Conservation (phyloP, 495 filamentous ascomycete genomes). For the Aspergillus affinis region DNA sequence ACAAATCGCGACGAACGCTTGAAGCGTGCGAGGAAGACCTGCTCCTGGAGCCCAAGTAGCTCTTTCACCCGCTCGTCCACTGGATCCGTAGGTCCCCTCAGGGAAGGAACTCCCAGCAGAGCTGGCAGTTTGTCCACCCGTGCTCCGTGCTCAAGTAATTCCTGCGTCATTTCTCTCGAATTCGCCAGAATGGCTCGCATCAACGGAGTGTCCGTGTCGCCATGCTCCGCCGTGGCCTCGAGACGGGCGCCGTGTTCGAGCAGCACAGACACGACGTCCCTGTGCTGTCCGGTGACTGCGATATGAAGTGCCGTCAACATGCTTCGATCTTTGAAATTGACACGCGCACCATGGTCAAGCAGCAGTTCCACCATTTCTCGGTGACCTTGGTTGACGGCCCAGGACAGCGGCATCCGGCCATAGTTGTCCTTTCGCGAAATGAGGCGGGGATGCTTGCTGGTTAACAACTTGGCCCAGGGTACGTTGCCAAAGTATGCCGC, state of each 20-base stretch:
- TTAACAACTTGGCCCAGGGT: slow-evolving; percentile 25
- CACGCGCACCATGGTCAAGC: slow-evolving; percentile 29
- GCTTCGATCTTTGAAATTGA: slow-evolving; percentile 31
- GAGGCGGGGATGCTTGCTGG: slow-evolving; percentile 21
- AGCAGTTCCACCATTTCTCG: slow-evolving; percentile 31
- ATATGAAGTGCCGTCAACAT: slow-evolving; percentile 29
- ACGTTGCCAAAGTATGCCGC: slow-evolving; percentile 35
- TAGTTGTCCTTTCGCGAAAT: slow-evolving; percentile 15
- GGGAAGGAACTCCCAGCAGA: slow-evolving; percentile 21
- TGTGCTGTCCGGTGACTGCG: slow-evolving; percentile 30
- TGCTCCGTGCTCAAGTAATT: not conserved
- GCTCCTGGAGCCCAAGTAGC: slow-evolving; percentile 25
- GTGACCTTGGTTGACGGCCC: slow-evolving; percentile 20
- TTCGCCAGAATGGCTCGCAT: slow-evolving; percentile 26
- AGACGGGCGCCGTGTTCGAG: slow-evolving; percentile 23
- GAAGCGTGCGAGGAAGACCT: slow-evolving; percentile 21
- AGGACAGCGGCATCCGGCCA: slow-evolving; percentile 1
- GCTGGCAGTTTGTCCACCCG: slow-evolving; percentile 22
- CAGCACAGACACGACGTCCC: slow-evolving; percentile 27
- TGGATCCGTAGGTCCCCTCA: slow-evolving; percentile 21
- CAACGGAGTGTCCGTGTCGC: slow-evolving; percentile 24
- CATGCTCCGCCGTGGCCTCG: slow-evolving; percentile 22
- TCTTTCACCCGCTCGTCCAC: slow-evolving; percentile 27
- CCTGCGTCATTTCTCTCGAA: slow-evolving; percentile 19
- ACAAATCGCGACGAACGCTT: slow-evolving; percentile 21